A percentile compares a stretch with the other conserved stretches of the same genome.
phyloP scores from a whole-genome alignment of 2,329 filamentous ascomycete genomes.

The Fusarium devonianum region DNA sequence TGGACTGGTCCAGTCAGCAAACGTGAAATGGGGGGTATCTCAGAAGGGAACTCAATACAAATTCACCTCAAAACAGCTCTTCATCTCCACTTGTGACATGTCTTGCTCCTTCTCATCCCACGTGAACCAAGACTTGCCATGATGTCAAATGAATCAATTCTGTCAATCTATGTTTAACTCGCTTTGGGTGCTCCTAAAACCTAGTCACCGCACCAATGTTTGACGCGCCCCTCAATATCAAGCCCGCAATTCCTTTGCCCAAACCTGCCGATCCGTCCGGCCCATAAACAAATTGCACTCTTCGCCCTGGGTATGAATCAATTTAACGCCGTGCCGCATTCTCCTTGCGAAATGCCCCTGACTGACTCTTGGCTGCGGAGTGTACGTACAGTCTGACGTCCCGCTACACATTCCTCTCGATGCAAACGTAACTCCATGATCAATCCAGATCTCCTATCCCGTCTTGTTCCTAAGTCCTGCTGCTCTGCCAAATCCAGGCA shows the following conservation, averaged over 20 bases:
- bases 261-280: conserved; percentile 9
- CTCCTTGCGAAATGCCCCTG: conserved; percentile 6
- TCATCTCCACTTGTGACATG: not conserved
- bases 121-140: not conserved
- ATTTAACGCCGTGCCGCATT: conserved; percentile 28
- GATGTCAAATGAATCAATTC: conserved; percentile 19
- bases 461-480: conserved; percentile 40
- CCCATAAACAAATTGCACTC: conserved; percentile 19
- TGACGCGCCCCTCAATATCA: conserved; percentile 8
- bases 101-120: not conserved
- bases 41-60: conserved; percentile 6
- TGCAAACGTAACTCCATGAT: conserved; percentile 19
- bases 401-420: conserved; percentile 12
- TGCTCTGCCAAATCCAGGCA: conserved; percentile 44
- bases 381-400: conserved; percentile 13
- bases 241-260: conserved; percentile 10
- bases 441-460: conserved; percentile 36
- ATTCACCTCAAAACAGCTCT: conserved; percentile 2
- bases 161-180: conserved; percentile 37
- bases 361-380: conserved; percentile 9
- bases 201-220: conserved; percentile 16
- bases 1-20: conserved; percentile 14
- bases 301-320: conserved; percentile 28
- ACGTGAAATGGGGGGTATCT: conserved; percentile 1
- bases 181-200: conserved; percentile 9